Evolutionary conservation across 1,284 basidiomycete genomes (phyloP), one percentile per base, ranked within the genome.

Genomic region (Pascua guehoae): DNA sequence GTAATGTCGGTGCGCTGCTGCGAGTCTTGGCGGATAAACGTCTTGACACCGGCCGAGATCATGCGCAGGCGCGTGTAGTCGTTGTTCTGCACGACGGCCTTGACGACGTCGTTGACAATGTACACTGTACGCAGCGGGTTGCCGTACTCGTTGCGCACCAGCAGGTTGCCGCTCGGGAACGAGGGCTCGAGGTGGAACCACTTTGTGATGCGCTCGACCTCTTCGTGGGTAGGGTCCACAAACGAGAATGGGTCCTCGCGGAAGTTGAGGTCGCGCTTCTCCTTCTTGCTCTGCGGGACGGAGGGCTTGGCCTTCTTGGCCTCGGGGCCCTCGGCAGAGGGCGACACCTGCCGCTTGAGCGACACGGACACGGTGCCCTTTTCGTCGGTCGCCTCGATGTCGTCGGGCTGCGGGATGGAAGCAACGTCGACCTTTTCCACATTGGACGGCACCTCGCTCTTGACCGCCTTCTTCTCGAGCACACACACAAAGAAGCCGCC

Each of bases 401-500:
- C 63, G 24, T 51, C 56, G 32, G 58, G 51, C 48, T 57, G 47
- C 10, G 56, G 51, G 32, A 55, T 42, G 16, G 42, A 41, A 12
- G 42, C 44, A 41, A 57, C 56, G 24, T 64, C 50, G 44, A 53
- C 55, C 39, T 46, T 43, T n/a, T 41, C 16, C 32, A n/a, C 51
- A 12, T 44, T 47, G 17, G 51, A 57, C 39, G 57, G 51, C 8
- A 56, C 54, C 18, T 37, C 41, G 2, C 52, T 42, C 38, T 37
- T 38, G n/a, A 45, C 41, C 5, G 48, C 63, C 47, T 67, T 68
- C 67, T 81, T 83, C 68, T 92, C 85, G 40, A 99, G 78, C 0
- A 97, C 88, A 15, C 92, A 91, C 32, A 99, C 87, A 69, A 97
- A 99, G 80, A 99, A 99, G 0, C 92, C 96, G 12, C 96, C 96